A percentile compares a stretch with the other conserved stretches of the same genome.
phyloP scores from a whole-genome alignment of 257 asterid genomes.

The Prunella vulgaris region DNA sequence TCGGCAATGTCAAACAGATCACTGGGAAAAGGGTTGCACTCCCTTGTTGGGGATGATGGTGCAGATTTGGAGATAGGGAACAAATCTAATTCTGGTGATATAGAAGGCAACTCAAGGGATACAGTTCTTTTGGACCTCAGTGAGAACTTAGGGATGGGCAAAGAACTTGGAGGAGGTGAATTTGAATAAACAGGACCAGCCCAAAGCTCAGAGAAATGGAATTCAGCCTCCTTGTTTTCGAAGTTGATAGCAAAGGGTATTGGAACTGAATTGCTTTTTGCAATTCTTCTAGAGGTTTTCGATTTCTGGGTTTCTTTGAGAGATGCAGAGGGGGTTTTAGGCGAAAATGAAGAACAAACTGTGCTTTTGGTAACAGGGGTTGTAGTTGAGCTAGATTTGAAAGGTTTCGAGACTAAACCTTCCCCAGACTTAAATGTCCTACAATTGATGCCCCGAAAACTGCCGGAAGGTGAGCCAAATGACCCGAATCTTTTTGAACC shows the following conservation, averaged over 20 bases:
- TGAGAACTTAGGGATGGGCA: slow-evolving; percentile 89
- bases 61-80: slow-evolving; percentile 62
- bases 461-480: slow-evolving; percentile 27
- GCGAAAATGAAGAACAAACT: slow-evolving; percentile 29
- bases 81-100: slow-evolving; percentile 45
- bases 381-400: slow-evolving; percentile 24
- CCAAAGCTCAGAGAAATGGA: slow-evolving; percentile 80
- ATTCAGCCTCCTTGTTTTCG: slow-evolving; percentile 28
- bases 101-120: slow-evolving; percentile 60
- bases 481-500: slow-evolving; percentile 22
- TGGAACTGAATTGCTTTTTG: slow-evolving; percentile 33
- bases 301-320: slow-evolving; percentile 22
- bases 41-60: slow-evolving; percentile 76
- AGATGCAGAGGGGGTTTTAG: slow-evolving; percentile 32
- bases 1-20: slow-evolving; percentile 46
- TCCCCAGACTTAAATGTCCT: slow-evolving; percentile 40
- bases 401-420: slow-evolving; percentile 42
- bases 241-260: slow-evolving; percentile 45
- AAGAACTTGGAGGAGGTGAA: slow-evolving; percentile 94
- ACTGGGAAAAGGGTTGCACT: slow-evolving; percentile 38
- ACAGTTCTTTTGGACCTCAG: slow-evolving; percentile 62
- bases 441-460: slow-evolving; percentile 36
- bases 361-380: slow-evolving; percentile 30
- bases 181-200: slow-evolving; percentile 95
- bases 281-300: slow-evolving; percentile 29